These are phyloP conservation scores for Dissophora ornata DNA, from an alignment of 192 early-diverging fungal genomes.

Conservation along the genomic window DNA sequence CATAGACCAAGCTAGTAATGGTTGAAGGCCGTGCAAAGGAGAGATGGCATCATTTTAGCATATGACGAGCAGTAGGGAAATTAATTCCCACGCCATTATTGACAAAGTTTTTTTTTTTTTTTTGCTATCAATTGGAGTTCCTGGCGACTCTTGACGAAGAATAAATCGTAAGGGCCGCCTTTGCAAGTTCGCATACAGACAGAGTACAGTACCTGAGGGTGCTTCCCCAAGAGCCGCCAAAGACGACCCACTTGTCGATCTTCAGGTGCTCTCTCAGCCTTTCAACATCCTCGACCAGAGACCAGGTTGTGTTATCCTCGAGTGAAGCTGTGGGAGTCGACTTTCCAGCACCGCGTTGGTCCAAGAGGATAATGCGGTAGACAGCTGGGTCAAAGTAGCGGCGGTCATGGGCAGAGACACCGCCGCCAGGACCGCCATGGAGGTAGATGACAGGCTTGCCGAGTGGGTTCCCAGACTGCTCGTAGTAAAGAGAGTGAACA, in stretches of 20 bases:
- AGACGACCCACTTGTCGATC: constrained; percentile 80
- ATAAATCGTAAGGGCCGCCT: no score
- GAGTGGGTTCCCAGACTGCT: constrained; percentile 71
- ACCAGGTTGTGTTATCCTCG: constrained; percentile 76
- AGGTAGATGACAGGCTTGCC: constrained; percentile 65
- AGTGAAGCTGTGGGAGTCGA: constrained; percentile 73
- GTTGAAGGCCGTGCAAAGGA: neutral
- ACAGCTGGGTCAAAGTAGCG: constrained; percentile 63
- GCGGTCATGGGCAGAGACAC: constrained; percentile 60
- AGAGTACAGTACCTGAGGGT: constrained; percentile 46
- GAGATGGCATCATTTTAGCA: no score
- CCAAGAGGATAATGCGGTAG: constrained; percentile 75
- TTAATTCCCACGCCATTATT: no score
- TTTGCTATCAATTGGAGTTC: no score
- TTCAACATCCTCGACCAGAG: constrained; percentile 74
- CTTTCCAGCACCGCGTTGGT: constrained; percentile 75
- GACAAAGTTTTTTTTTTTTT: neutral
- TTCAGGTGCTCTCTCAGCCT: constrained; percentile 66
- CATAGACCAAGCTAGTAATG: constrained; percentile 62
- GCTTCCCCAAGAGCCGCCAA: constrained; percentile 80
- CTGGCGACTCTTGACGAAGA: no score
- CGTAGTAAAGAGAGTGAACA: constrained; percentile 70
- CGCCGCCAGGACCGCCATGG: constrained; percentile 74
- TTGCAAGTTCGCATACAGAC: no score
- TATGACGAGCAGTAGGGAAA: no score